phyloP scores from a whole-genome alignment of 2,329 filamentous ascomycete genomes.

The Fusarium sp. region DNA sequence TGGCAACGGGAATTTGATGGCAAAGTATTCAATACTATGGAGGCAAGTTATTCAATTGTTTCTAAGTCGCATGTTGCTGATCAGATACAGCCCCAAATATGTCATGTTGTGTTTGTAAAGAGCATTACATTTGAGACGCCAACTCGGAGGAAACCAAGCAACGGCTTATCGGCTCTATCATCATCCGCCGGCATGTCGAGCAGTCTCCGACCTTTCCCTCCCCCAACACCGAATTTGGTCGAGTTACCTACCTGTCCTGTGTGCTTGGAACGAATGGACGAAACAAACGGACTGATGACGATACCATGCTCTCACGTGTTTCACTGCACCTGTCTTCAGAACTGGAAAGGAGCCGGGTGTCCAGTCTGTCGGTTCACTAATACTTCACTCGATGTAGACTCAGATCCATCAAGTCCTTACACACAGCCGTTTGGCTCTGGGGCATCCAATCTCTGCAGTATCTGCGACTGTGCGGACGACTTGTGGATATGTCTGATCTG shows the following conservation, averaged over 20 bases:
- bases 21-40: conserved; percentile 91
- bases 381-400: conserved; percentile 51
- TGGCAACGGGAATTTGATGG: conserved; percentile 94
- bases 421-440: conserved; percentile 68
- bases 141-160: conserved; percentile 55
- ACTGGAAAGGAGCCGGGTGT: conserved; percentile 94
- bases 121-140: conserved; percentile 86
- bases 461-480: conserved; percentile 84
- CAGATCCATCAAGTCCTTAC: conserved; percentile 63
- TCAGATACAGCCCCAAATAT: conserved; percentile 80
- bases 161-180: conserved; percentile 72
- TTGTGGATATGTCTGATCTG: conserved; percentile 97
- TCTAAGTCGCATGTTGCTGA: conserved; percentile 23
- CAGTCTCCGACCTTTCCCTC: conserved; percentile 70
- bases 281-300: conserved; percentile 93
- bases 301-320: conserved; percentile 98
- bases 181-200: conserved; percentile 55
- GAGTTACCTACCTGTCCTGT: conserved; percentile 97
- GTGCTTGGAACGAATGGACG: conserved; percentile 97
- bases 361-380: conserved; percentile 93
- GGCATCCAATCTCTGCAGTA: conserved; percentile 78
- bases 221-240: conserved; percentile 82
- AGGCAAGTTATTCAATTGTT: conserved; percentile 64
- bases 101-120: conserved; percentile 94
- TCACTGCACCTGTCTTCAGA: conserved; percentile 94